Conservation (phyloP, 441 rosid genomes). For the Dalechampia spathulata region DNA sequence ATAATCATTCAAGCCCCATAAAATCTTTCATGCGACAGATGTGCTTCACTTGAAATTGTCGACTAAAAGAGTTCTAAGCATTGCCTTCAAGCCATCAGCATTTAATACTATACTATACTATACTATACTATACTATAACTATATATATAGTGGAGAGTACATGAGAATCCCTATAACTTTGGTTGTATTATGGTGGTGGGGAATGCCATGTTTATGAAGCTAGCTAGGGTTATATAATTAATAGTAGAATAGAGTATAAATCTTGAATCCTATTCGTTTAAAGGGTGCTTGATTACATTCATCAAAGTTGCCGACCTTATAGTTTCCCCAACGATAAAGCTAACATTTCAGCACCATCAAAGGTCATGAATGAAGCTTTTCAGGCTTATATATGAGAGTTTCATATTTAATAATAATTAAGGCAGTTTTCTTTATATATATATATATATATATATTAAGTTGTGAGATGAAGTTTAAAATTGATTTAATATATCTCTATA, state of each 20-base stretch:
- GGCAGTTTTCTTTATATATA: too few relatives aligned
- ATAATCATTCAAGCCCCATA: conserved; percentile 21
- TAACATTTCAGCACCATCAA: conserved; percentile 20
- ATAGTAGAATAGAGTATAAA: too few relatives aligned
- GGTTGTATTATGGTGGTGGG: conserved; percentile 18
- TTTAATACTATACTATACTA: conserved; percentile 11
- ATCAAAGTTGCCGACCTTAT: conserved; percentile 8
- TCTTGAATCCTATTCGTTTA: too few relatives aligned
- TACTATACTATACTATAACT: too few relatives aligned
- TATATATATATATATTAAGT: too few relatives aligned
- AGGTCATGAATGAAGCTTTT: conserved; percentile 13
- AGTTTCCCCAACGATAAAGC: background rate
- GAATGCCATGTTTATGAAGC: background rate
- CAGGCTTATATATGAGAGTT: background rate
- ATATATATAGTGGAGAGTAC: conserved; percentile 21
- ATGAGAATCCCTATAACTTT: conserved; percentile 14
- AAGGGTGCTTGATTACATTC: too few relatives aligned
- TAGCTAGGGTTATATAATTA: background rate
- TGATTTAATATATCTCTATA: too few relatives aligned
- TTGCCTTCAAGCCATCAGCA: conserved; percentile 22
- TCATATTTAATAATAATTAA: too few relatives aligned
- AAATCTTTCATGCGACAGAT: conserved; percentile 18
- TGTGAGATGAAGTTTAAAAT: too few relatives aligned
- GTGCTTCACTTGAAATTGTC: conserved; percentile 32
- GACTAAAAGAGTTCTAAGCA: conserved; percentile 16